Percentiles rank a stretch among this genome's conserved stretches.
Conservation (phyloP, 306 rosid species). For the Cotoneaster glaucophyllus region DNA sequence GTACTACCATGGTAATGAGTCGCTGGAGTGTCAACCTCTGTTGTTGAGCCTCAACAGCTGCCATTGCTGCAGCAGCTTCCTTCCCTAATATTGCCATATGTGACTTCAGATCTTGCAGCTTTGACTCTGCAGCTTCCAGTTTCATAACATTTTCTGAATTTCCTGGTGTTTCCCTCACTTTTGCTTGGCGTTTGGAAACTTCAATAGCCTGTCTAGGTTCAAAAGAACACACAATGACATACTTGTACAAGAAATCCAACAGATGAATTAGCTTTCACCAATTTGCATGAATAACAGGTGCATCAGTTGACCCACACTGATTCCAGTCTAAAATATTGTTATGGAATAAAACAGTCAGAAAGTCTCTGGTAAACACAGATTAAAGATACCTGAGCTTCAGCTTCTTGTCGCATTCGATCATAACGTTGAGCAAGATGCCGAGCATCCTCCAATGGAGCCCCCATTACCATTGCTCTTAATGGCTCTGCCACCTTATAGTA, state of each 20-base stretch:
- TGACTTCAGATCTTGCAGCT: conserved; percentile 78
- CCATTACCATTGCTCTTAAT: conserved; percentile 89
- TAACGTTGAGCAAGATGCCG: conserved; percentile 94
- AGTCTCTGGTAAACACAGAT: neutral
- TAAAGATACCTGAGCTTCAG: conserved; percentile 79
- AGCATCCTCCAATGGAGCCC: conserved; percentile 93
- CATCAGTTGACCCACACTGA: neutral
- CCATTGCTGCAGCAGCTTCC: conserved; percentile 98
- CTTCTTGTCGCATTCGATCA: conserved; percentile 91
- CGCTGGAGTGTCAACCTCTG: conserved; percentile 96
- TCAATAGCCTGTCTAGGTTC: conserved; percentile 94
- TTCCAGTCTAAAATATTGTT: neutral
- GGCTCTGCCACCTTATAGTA: conserved; percentile 77
- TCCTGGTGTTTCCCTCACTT: conserved; percentile 75
- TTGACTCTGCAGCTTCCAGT: conserved; percentile 80
- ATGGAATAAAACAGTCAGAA: neutral
- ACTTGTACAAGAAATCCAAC: conserved; percentile 12
- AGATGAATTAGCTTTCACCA: conserved; percentile 1
- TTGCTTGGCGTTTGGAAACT: conserved; percentile 86
- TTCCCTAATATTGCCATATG: conserved; percentile 88
- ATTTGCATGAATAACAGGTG: neutral
- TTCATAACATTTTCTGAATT: conserved; percentile 66
- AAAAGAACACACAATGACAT: conserved; percentile 37
- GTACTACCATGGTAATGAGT: conserved; percentile 77
- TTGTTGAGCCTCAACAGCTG: conserved; percentile 98